Evolutionary conservation across 805 yeast genomes (phyloP).

Genomic region (Lipomyces spencermartinsiae): DNA sequence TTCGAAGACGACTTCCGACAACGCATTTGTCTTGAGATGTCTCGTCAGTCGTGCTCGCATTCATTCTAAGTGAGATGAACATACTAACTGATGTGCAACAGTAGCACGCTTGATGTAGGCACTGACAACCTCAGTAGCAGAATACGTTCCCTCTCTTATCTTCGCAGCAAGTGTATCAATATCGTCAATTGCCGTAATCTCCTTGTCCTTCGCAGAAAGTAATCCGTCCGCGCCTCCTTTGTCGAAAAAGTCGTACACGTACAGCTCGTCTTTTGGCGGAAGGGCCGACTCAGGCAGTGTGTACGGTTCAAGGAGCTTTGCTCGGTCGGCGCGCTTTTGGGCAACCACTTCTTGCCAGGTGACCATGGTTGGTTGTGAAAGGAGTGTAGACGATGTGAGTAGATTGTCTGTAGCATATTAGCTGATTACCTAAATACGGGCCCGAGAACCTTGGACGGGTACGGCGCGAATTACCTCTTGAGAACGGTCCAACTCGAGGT

Average conservation of each 20-base stretch:
- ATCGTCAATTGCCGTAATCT: conserved; percentile 41
- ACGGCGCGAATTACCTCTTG: not conserved
- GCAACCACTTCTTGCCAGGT: conserved; percentile 40
- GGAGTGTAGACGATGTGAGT: not conserved
- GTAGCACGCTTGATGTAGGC: conserved; percentile 48
- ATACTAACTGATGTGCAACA: conserved; percentile 37
- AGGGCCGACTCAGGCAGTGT: conserved; percentile 35
- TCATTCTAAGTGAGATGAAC: not conserved
- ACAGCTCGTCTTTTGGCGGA: conserved; percentile 36
- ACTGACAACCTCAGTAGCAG: conserved; percentile 54
- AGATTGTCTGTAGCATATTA: not conserved
- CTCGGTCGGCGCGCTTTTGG: conserved; percentile 38
- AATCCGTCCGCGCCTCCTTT: conserved; percentile 35
- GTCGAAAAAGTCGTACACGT: conserved; percentile 39
- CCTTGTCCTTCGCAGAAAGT: conserved; percentile 39
- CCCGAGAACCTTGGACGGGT: no score
- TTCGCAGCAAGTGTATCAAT: conserved; percentile 33
- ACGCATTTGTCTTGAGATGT: conserved; percentile 42
- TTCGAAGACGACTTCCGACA: conserved; percentile 55
- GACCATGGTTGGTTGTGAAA: conserved; percentile 24
- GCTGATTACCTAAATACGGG: not conserved
- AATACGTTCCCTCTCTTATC: conserved; percentile 46
- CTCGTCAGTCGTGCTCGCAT: not conserved
- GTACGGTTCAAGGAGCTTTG: conserved; percentile 40
- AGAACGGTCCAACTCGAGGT: no score